Conservation (phyloP, 2,329 filamentous ascomycete species). For the Pseudogymnoascus sp. region DNA sequence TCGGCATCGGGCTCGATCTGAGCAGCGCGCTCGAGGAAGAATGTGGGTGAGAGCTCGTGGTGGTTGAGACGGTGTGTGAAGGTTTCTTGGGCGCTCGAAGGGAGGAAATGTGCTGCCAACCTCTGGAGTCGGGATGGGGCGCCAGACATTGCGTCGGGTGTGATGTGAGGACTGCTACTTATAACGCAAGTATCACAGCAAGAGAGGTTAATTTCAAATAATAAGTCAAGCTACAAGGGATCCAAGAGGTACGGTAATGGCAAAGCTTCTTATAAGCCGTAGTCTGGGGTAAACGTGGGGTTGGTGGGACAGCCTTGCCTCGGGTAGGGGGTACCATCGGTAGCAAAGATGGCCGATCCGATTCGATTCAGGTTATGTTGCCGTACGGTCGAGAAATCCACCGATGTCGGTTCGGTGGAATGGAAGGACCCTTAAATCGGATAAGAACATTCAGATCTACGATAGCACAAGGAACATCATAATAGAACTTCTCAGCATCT, state of each 20-base stretch:
- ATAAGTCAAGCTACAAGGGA: neutral
- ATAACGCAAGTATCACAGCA: neutral
- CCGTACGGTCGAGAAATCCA: neutral
- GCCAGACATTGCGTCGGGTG: neutral
- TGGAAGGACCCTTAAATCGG: neutral
- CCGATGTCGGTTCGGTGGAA: neutral
- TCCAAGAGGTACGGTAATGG: neutral
- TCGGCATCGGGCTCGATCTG: slow-evolving; percentile 77
- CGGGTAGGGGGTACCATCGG: slow-evolving; percentile 2
- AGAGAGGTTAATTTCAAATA: neutral
- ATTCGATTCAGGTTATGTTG: neutral
- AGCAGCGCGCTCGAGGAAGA: slow-evolving; percentile 78
- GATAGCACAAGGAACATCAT: slow-evolving; percentile 8
- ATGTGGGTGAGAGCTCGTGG: slow-evolving; percentile 77
- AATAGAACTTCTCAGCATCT: slow-evolving; percentile 19
- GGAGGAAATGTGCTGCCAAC: slow-evolving; percentile 44
- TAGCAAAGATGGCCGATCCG: neutral
- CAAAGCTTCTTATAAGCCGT: neutral
- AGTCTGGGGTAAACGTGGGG: slow-evolving; percentile 7
- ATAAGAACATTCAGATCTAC: slow-evolving; percentile 5
- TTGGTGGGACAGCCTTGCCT: neutral
- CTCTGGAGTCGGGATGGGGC: slow-evolving; percentile 52
- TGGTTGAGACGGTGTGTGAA: slow-evolving; percentile 37
- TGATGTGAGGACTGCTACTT: neutral
- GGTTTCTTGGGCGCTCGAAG: slow-evolving; percentile 27